Evolutionary conservation across 2,329 filamentous ascomycete species (phyloP).

Genomic region (Pseudogymnoascus sp.): DNA sequence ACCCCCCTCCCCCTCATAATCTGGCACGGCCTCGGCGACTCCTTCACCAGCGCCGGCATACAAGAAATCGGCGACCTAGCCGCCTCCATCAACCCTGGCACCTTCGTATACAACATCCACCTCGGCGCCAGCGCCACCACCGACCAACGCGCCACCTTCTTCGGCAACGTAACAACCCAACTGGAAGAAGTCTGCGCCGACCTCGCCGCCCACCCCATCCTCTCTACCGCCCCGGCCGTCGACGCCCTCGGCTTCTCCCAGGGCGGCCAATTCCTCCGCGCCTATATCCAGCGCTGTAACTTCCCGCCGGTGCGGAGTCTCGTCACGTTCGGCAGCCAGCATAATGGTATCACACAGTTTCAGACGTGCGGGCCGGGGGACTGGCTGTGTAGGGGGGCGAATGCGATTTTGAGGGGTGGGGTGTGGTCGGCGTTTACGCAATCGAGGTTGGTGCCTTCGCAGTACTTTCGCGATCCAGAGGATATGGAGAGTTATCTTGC

Average conservation of each 20-base stretch:
- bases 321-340: constrained; percentile 64
- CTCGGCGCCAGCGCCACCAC: constrained; percentile 52
- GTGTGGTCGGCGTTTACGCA: constrained; percentile 78
- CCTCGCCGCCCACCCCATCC: constrained; percentile 67
- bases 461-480: constrained; percentile 77
- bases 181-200: constrained; percentile 69
- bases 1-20: constrained; percentile 83
- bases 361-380: constrained; percentile 64
- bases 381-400: constrained; percentile 72
- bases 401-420: constrained; percentile 69
- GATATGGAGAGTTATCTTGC: constrained; percentile 68
- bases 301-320: constrained; percentile 48
- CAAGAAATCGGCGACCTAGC: constrained; percentile 63
- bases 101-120: constrained; percentile 72
- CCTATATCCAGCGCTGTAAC: constrained; percentile 82
- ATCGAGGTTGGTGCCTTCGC: constrained; percentile 74
- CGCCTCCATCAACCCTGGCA: constrained; percentile 68
- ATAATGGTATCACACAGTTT: constrained; percentile 81
- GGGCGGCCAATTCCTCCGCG: constrained; percentile 92
- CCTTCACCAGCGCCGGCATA: constrained; percentile 69
- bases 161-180: constrained; percentile 81
- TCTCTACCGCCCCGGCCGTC: constrained; percentile 72
- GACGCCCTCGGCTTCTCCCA: constrained; percentile 94
- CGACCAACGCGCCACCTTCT: constrained; percentile 80
- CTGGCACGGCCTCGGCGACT: constrained; percentile 81